Evolutionary conservation across 208 protist genomes (phyloP), one percentile per base, ranked within the genome.

Genomic region (Trypanosoma cruzi): DNA sequence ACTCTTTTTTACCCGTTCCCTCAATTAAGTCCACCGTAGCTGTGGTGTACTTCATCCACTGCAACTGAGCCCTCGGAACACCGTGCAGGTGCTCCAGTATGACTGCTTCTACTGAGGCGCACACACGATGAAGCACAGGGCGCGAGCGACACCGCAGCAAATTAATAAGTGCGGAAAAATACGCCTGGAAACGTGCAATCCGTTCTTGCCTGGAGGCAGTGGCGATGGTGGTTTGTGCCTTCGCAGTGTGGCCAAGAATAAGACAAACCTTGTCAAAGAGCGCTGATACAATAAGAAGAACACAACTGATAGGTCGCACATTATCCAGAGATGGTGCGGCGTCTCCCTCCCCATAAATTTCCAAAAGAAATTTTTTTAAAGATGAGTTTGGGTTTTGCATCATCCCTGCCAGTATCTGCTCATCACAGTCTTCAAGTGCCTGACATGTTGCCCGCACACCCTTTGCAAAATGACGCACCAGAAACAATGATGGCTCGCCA

Each of bases 251-350:
- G 40, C 66, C 74, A 60, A 85, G 84, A 69, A 93, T 24, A 60
- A 88, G 46, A 72, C 89, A 91, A 10, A 91, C 60, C 26, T 85
- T 80, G 46, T 95, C 90, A 68, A 95, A 95, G 10, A 95, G 74
- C 0, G 85, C 61, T 14, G 86, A 84, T 2, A 93, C 86, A 31
- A 95, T 71, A 42, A 95, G 83, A 56, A 95, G 76, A n/a, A 86
- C 77, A 32, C 83, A 74, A 55, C 59, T 85, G 26, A 79, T 79
- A 14, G 90, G 90, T 10, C 71, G 86, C 37, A 90, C 50, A 64
- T 82, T 80, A 8, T 75, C 71, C 18, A 93, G 58, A 3, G 68
- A 54, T 26, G 60, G 50, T 22, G 26, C 29, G 0, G 31, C 50
- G 6, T 65, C 18, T n/a, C 68, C 65, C 28, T 46, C 34, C 50